Conservation (phyloP, 768 basidiomycete species). For the Suillus lakei region DNA sequence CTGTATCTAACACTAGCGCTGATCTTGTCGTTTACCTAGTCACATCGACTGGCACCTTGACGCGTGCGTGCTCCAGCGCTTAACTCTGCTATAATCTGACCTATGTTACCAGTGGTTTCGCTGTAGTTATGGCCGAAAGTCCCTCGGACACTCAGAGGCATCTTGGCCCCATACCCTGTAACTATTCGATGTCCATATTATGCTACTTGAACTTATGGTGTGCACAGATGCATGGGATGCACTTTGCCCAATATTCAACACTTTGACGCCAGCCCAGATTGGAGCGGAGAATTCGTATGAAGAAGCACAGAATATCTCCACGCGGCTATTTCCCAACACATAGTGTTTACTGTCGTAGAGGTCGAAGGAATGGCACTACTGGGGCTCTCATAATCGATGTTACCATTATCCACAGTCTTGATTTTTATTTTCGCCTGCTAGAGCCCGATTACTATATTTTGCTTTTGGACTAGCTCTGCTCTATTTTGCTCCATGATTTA, state of each 20-base stretch:
- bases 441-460: no score
- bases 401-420: no score
- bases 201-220: not conserved
- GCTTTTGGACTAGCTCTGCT: no score
- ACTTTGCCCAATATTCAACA: slow-evolving; percentile 28
- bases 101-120: slow-evolving; percentile 1
- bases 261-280: slow-evolving; percentile 24
- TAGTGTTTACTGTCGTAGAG: not conserved
- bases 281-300: slow-evolving; percentile 24
- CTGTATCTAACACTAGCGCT: not conserved
- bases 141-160: slow-evolving; percentile 3
- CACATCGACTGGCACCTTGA: slow-evolving; percentile 61
- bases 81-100: slow-evolving; percentile 4
- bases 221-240: slow-evolving; percentile 28
- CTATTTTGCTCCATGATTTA: no score
- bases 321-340: slow-evolving; percentile 21
- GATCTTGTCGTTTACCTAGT: slow-evolving; percentile 24
- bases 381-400: not conserved
- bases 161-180: not conserved
- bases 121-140: slow-evolving; percentile 10
- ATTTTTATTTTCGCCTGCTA: no score
- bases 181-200: not conserved
- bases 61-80: slow-evolving; percentile 29
- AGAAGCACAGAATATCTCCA: slow-evolving; percentile 25
- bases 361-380: not conserved